phyloP scores from a whole-genome alignment of 441 rosid species.

The Cnidoscolus chayamansa region DNA sequence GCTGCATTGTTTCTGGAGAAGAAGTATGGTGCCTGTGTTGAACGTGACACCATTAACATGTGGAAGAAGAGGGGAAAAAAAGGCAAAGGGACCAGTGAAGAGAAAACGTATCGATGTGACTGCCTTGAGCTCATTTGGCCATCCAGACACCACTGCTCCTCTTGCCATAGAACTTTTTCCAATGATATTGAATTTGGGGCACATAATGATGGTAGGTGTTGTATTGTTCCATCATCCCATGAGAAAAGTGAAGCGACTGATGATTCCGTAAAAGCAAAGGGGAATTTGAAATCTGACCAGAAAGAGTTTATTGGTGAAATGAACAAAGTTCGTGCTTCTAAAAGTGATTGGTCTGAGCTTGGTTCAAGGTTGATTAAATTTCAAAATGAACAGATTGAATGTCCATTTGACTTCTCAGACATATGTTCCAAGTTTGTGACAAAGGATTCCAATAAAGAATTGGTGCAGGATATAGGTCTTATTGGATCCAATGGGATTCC shows the following conservation, averaged over 20 bases:
- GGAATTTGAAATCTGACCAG: constrained; percentile 35
- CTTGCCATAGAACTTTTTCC: constrained; percentile 75
- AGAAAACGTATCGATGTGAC: constrained; percentile 65
- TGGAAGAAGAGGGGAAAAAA: constrained; percentile 53
- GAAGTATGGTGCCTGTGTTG: constrained; percentile 60
- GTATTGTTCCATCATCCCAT: constrained; percentile 35
- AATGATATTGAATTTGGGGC: constrained; percentile 51
- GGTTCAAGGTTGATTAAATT: constrained; percentile 55
- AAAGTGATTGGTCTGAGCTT: constrained; percentile 37
- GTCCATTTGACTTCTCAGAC: constrained; percentile 70
- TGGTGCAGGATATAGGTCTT: constrained; percentile 84
- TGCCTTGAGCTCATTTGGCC: constrained; percentile 89
- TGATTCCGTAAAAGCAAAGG: constrained; percentile 43
- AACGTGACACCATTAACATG: constrained; percentile 38
- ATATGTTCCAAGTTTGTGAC: constrained; percentile 78
- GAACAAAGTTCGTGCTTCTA: constrained; percentile 36
- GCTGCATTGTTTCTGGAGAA: constrained; percentile 71
- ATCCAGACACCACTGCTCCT: constrained; percentile 70
- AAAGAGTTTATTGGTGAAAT: constrained; percentile 35
- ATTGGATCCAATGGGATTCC: constrained; percentile 76
- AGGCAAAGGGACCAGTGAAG: constrained; percentile 43
- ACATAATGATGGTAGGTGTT: constrained; percentile 64
- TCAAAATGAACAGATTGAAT: constrained; percentile 47
- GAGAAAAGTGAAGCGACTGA: constrained; percentile 46
- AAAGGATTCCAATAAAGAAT: constrained; percentile 72